Evolutionary conservation across 495 filamentous ascomycete species (phyloP).

Genomic region (Friedmanniomyces endolithicus): DNA sequence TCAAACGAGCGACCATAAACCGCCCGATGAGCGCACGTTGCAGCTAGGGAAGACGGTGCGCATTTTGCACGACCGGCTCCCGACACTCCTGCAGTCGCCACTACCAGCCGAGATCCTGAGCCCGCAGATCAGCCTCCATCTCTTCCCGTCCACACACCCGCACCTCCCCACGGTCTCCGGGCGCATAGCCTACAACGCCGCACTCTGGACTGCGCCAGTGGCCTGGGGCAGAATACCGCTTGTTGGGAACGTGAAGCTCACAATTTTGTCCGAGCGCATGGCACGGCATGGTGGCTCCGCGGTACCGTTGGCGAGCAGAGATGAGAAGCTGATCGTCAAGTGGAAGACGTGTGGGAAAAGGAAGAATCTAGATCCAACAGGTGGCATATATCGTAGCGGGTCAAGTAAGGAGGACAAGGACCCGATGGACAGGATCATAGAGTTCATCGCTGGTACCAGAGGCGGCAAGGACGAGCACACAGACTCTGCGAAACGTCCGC

Average conservation of each 20-base stretch:
- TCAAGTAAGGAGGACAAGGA: constrained; percentile 26
- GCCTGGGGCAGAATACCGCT: constrained; percentile 89
- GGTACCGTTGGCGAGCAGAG: constrained; percentile 19
- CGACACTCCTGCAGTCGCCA: constrained; percentile 69
- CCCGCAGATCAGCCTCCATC: constrained; percentile 79
- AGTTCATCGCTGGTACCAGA: constrained; percentile 31
- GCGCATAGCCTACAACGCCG: constrained; percentile 78
- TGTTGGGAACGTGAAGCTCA: constrained; percentile 73
- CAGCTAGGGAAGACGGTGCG: constrained; percentile 86
- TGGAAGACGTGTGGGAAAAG: constrained; percentile 57
- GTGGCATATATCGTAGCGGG: constrained; percentile 32
- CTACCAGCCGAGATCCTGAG: constrained; percentile 79
- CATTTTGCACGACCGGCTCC: constrained; percentile 73
- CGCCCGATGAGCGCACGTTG: constrained; percentile 65
- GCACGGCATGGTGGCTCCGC: constrained; percentile 41
- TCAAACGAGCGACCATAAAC: constrained; percentile 24
- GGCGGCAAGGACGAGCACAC: background rate
- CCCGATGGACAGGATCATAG: constrained; percentile 40
- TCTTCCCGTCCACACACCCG: constrained; percentile 93
- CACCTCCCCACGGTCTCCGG: constrained; percentile 87
- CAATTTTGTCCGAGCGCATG: constrained; percentile 80
- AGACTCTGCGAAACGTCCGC: background rate
- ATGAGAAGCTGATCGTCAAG: constrained; percentile 72
- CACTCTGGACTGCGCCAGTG: constrained; percentile 86
- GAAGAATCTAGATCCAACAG: constrained; percentile 27